Evolutionary conservation across 2,329 filamentous ascomycete genomes (phyloP), one percentile per base, ranked within the genome.

Genomic region (Monosporascus sp.): DNA sequence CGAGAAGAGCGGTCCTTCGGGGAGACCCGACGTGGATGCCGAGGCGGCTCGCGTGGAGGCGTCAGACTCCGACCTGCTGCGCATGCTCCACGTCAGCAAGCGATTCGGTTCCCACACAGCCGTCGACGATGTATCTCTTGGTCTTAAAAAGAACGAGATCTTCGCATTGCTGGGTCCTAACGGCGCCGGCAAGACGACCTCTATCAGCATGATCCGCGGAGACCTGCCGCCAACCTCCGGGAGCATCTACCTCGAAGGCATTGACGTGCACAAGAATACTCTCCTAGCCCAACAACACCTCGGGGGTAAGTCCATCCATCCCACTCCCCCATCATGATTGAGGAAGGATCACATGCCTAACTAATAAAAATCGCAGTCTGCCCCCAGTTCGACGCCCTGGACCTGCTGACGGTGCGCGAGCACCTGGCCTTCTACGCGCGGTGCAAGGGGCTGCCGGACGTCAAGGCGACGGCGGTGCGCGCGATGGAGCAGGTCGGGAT

Each of bases 121-220:
- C 1, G 86, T 91, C 6, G 79, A 89, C 57, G 81, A 90, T 60
- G 79, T 90, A 17, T 85, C 84, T 0, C 88, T 91, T 54, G 85
- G 85, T 4, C 82, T 91, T 1, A 77, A 79, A 2, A 76, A 79
- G 48, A 81, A 85, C 27, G 84, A 91, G 65, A 84, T 90, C 1
- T 88, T 90, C 62, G 87, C 87, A 0, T 76, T 92, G 0, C 78
- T 93, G 0, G 88, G 88, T 0, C 87, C 88, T 0, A 91, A 91
- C 63, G 88, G 88, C 3, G 88, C 88, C 1, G 88, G 88, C 45
- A 91, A 92, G 65, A 85, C 81, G 1, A 89, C 86, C 0, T 87
- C 81, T 1, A 88, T 90, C 60, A 84, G 81, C 18, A 74, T 90
- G 50, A 86, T 90, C 56, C 78, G 87, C 55, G 87, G 87, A n/a